A percentile compares a stretch with the other conserved stretches of the same genome.
phyloP scores from a whole-genome alignment of 352 stramenopile genomes.

The Phytophthora podocarpi region DNA sequence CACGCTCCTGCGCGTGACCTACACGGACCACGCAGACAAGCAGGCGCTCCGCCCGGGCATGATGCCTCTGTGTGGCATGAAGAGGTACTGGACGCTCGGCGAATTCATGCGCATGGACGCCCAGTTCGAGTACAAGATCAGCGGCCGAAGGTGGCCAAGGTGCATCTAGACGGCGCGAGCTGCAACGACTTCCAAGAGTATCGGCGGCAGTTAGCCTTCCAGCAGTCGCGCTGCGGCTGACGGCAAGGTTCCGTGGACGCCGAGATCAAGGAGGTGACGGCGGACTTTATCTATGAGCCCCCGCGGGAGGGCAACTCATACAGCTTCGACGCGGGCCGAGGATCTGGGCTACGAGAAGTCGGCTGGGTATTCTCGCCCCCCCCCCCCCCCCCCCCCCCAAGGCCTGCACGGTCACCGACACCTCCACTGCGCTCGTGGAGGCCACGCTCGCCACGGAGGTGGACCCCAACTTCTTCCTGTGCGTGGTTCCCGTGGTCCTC shows the following conservation, averaged over 20 bases:
- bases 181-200: slow-evolving; percentile 93
- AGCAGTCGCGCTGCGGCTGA: slow-evolving; percentile 94
- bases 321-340: slow-evolving; percentile 90
- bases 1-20: slow-evolving; percentile 76
- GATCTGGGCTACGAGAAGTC: slow-evolving; percentile 91
- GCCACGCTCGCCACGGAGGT: slow-evolving; percentile 91
- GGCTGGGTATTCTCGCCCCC: slow-evolving; percentile 98
- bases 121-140: slow-evolving; percentile 98
- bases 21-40: slow-evolving; percentile 75
- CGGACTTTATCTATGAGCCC: slow-evolving; percentile 97
- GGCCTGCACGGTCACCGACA: slow-evolving; percentile 92
- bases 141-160: slow-evolving; percentile 77
- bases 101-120: slow-evolving; percentile 98
- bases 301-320: slow-evolving; percentile 90
- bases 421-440: slow-evolving; percentile 98
- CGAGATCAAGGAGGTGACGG: slow-evolving; percentile 86
- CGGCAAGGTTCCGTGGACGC: slow-evolving; percentile 93
- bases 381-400: too few relatives aligned
- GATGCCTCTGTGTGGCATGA: slow-evolving; percentile 96
- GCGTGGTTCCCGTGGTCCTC: slow-evolving; percentile 95
- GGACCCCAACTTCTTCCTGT: slow-evolving; percentile 98
- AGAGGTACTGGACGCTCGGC: slow-evolving; percentile 98
- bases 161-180: slow-evolving; percentile 88
- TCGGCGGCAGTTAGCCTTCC: slow-evolving; percentile 91
- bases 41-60: slow-evolving; percentile 95